phyloP scores from a whole-genome alignment of 75 land plant genomes.

The Cryptomeria japonica region DNA sequence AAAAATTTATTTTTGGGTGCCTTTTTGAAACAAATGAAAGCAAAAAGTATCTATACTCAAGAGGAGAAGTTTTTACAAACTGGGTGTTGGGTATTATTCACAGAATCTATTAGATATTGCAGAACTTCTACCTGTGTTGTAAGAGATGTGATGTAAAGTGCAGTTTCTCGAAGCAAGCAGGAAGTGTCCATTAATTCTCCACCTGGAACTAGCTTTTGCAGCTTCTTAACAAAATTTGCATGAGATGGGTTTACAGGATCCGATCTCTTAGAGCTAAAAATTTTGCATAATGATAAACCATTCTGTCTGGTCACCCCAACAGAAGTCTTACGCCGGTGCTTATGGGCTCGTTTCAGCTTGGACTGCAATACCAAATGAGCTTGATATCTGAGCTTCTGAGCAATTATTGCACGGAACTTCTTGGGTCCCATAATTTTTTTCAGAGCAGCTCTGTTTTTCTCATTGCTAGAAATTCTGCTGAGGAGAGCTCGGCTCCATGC shows the following conservation, averaged over 20 bases:
- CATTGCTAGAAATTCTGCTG: not conserved
- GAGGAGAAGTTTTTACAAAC: no score
- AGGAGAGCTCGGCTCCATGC: not conserved
- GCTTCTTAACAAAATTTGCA: not conserved
- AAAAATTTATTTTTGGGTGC: no score
- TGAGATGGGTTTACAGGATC: no score
- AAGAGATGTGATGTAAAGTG: conserved; percentile 4
- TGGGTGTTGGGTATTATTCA: not conserved
- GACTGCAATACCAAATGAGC: not conserved
- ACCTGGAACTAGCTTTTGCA: conserved; percentile 4
- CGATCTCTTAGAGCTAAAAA: no score
- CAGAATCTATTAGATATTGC: not conserved
- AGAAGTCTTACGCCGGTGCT: no score
- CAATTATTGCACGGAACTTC: not conserved
- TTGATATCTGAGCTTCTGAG: not conserved
- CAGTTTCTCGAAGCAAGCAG: conserved; percentile 1
- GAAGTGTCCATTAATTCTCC: not conserved
- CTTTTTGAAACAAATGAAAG: no score
- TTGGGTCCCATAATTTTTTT: not conserved
- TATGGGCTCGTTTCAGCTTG: not conserved
- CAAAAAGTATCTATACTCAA: no score
- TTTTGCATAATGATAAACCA: no score
- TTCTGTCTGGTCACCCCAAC: no score
- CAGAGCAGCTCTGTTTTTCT: not conserved
- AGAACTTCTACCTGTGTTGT: conserved; percentile 9